These are phyloP conservation scores for Leccinum fallax DNA, from an alignment of 1,284 basidiomycete genomes.

Conservation along the genomic window DNA sequence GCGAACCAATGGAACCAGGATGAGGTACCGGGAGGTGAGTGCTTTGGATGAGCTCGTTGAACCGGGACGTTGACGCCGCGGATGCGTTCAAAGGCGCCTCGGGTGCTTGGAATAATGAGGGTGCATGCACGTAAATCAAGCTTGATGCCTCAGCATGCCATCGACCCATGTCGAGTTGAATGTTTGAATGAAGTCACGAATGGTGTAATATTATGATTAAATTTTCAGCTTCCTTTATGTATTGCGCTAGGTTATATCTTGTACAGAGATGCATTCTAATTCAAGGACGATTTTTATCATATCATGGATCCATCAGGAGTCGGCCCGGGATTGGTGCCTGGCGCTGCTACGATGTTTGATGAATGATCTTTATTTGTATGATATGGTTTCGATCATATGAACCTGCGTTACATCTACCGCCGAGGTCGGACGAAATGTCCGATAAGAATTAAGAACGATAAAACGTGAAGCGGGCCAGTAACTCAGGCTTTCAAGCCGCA, in stretches of 20 bases:
- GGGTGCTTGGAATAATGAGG: not conserved
- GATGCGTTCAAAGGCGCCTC: not conserved
- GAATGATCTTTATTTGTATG: not conserved
- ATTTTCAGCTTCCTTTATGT: not conserved
- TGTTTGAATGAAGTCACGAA: not conserved
- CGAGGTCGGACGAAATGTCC: no score
- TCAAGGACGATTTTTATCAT: no score
- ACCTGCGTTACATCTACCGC: no score
- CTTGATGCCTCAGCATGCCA: not conserved
- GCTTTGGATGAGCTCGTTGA: not conserved
- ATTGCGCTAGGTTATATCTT: not conserved
- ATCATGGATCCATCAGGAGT: no score
- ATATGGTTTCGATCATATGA: not conserved
- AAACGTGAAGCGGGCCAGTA: not conserved
- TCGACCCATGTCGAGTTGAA: not conserved
- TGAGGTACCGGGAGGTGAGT: conserved; percentile 22
- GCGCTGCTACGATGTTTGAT: not conserved
- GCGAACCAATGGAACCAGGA: conserved; percentile 26
- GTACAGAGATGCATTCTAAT: not conserved
- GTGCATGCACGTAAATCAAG: not conserved
- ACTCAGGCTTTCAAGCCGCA: not conserved
- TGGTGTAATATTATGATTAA: not conserved
- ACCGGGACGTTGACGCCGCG: not conserved
- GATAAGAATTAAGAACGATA: not conserved
- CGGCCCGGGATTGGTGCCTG: no score